phyloP scores from a whole-genome alignment of 1,284 basidiomycete species.

The Ceratobasidium sp. region DNA sequence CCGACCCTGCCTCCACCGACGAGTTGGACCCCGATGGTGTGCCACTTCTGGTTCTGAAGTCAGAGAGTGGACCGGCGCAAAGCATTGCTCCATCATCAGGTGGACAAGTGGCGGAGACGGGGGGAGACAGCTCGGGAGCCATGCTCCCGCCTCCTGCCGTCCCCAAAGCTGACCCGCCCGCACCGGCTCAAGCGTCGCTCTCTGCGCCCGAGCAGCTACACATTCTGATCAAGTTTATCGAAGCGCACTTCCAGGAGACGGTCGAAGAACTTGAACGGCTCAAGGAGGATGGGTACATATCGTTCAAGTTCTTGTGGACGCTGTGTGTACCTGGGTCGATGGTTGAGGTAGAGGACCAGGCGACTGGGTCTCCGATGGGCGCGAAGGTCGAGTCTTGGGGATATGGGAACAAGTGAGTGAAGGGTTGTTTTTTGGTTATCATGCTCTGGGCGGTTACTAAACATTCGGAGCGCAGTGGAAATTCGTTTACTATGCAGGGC shows the following conservation, averaged over 20 bases:
- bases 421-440: not conserved
- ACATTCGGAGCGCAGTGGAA: slow-evolving; percentile 6
- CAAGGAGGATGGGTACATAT: slow-evolving; percentile 39
- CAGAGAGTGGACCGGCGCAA: not conserved
- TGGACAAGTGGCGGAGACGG: not conserved
- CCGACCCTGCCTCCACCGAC: not conserved
- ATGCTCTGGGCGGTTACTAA: not conserved
- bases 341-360: slow-evolving; percentile 27
- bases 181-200: not conserved
- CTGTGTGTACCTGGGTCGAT: slow-evolving; percentile 29
- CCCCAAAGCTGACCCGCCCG: not conserved
- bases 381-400: slow-evolving; percentile 38
- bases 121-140: not conserved
- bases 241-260: slow-evolving; percentile 35
- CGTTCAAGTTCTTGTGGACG: slow-evolving; percentile 32
- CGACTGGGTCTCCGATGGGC: slow-evolving; percentile 20
- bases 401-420: slow-evolving; percentile 27
- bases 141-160: not conserved
- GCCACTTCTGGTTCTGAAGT: not conserved
- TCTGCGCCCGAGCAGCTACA: slow-evolving; percentile 30
- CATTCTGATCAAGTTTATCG: slow-evolving; percentile 32
- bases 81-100: not conserved
- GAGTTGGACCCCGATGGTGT: not conserved
- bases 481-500: slow-evolving; percentile 28
- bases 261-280: slow-evolving; percentile 34